These are phyloP conservation scores for Pythium grandisporangium DNA, from an alignment of 352 stramenopile species.

Conservation along the genomic window DNA sequence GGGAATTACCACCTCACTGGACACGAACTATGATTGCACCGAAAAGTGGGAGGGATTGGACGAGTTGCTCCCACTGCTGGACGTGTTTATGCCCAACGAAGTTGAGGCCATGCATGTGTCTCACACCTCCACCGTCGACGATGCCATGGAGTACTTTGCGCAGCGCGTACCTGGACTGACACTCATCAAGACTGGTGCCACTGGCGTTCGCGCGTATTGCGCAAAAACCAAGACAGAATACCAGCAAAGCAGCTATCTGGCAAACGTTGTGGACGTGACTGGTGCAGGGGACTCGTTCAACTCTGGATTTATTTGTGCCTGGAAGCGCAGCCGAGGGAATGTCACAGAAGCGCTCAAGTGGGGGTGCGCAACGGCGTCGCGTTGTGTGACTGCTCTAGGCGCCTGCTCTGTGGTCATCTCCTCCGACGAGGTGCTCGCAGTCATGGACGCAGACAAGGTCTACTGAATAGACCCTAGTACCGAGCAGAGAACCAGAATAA, in stretches of 20 bases:
- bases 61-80: constrained; percentile 50
- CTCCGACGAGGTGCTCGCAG: constrained; percentile 29
- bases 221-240: constrained; percentile 28
- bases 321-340: constrained; percentile 40
- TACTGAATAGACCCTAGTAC: too few species aligned
- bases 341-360: constrained; percentile 44
- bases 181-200: constrained; percentile 63
- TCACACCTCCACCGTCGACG: constrained; percentile 29
- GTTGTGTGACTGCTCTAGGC: constrained; percentile 38
- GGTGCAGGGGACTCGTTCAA: constrained; percentile 84
- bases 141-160: constrained; percentile 41
- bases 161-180: constrained; percentile 31
- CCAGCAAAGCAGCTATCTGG: constrained; percentile 39
- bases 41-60: constrained; percentile 58
- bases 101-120: constrained; percentile 69
- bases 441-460: constrained; percentile 14
- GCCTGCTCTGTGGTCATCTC: constrained; percentile 37
- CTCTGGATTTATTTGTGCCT: constrained; percentile 61
- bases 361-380: constrained; percentile 60
- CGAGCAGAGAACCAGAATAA: too few species aligned
- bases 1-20: constrained; percentile 68
- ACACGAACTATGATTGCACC: constrained; percentile 78
- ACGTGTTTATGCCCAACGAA: constrained; percentile 82
- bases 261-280: constrained; percentile 65
- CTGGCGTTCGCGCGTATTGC: constrained; percentile 41